A percentile compares a stretch with the other conserved stretches of the same genome.
Conservation (phyloP, 1,284 basidiomycete species). For the Singerocomus inundabilis region DNA sequence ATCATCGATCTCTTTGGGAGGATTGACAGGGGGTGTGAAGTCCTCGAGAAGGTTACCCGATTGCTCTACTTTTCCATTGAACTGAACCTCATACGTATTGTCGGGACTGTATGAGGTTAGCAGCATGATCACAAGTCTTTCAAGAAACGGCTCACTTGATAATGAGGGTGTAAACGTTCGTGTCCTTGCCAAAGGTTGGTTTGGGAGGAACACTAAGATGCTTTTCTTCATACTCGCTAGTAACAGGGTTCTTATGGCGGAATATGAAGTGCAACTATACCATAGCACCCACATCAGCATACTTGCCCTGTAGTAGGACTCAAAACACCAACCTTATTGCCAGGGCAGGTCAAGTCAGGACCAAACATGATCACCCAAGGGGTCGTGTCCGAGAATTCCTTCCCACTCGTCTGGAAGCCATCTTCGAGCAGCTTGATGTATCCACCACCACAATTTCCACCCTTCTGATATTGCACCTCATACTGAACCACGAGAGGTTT, state of each 20-base stretch:
- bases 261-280: conserved; percentile 93
- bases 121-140: not conserved
- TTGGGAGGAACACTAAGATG: conserved; percentile 83
- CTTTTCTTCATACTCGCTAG: conserved; percentile 95
- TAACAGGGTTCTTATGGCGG: conserved; percentile 91
- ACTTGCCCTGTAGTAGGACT: not conserved
- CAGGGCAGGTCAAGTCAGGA: conserved; percentile 84
- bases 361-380: conserved; percentile 98
- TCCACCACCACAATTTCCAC: conserved; percentile 98
- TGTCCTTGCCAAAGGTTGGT: conserved; percentile 85
- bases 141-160: conserved; percentile 64
- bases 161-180: conserved; percentile 91
- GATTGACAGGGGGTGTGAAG: conserved; percentile 96
- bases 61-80: conserved; percentile 85
- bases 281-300: conserved; percentile 6
- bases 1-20: conserved; percentile 90
- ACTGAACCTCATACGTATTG: conserved; percentile 90
- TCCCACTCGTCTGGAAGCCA: conserved; percentile 87
- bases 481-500: conserved; percentile 97
- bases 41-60: conserved; percentile 89
- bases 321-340: conserved; percentile 65
- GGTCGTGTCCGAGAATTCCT: conserved; percentile 96
- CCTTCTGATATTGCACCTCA: conserved; percentile 99
- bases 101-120: conserved; percentile 63
- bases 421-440: conserved; percentile 97